Base-by-base conservation (phyloP, 768 basidiomycete genomes). In the Amyloporia xantha region DNA sequence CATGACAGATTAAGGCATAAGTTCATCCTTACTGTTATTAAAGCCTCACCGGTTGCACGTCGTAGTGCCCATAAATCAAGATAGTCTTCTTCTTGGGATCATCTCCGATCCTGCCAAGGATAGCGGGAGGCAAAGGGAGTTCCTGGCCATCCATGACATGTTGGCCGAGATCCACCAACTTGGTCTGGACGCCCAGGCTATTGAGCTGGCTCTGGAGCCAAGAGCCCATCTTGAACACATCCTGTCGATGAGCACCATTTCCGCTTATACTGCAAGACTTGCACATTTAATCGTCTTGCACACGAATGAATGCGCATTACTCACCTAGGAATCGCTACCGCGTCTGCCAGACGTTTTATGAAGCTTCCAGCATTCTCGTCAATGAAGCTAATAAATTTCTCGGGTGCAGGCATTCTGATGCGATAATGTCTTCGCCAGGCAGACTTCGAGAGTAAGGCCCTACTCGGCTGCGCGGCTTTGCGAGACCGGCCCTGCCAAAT, bases 61-160 rank as follows among this genome's bases (percentile, higher is more conserved):
- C 93, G 61, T 91, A 95, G 65, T 97, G 94, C 1, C 91, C 94
- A 62, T 97, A 97, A 26, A 97, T 69, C 24, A 95, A 76, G 27
- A 97, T 81, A 0, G 93, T 98, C 78, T 89, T 94, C 81, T 97
- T 97, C 61, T 71, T 79, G 12, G 81, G 81, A 66, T 96, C 91
- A 30, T 81, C 73, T 2, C 95, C 95, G 54, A 92, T 72, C 55
- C 72, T 73, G 0, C 87, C 94, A 33, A 97, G 74, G 62, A 96
- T 79, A 4, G 81, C 87, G 2, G 91, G 91, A 0, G 94, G 93
- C 4, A 96, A 74, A 41, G 75, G 67, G 11, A 95, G 64, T 38
- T 75, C 77, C 62, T 91, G 71, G 4, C 85, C 92, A 35, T 85
- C 82, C 56, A 85, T 70, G 11, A 66, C 65, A 46, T 96, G 92